Evolutionary conservation across 306 rosid species (phyloP).

Genomic region (Coriaria nepalensis): DNA sequence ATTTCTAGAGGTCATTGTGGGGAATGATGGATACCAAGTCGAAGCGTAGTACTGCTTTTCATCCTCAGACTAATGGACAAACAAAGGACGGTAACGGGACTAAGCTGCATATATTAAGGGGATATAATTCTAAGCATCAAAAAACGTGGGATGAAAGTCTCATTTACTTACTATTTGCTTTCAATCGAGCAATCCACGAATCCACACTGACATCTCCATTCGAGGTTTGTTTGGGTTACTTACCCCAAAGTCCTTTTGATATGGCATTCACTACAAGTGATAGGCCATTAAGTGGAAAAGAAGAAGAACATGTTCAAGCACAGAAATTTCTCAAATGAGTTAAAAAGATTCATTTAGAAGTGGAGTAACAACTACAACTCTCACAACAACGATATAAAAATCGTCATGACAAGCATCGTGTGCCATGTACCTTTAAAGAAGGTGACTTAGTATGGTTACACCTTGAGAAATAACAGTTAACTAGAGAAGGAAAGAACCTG

Average conservation of each 20-base stretch:
- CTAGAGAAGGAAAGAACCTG: too few relatives aligned
- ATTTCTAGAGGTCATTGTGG: background rate
- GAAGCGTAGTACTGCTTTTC: background rate
- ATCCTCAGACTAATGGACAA: background rate
- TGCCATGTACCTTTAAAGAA: background rate
- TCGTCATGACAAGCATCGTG: background rate
- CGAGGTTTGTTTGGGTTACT: background rate
- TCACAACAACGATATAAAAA: background rate
- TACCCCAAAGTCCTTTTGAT: constrained; percentile 4
- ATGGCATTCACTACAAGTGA: background rate
- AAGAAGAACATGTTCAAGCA: constrained; percentile 3
- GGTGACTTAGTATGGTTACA: constrained; percentile 1
- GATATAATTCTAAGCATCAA: constrained; percentile 1
- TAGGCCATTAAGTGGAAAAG: background rate
- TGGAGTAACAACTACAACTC: background rate
- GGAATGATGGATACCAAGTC: constrained; percentile 1
- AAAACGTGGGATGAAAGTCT: background rate
- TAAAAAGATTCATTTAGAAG: background rate
- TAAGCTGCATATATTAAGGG: background rate
- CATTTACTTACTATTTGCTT: background rate
- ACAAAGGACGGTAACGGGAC: background rate
- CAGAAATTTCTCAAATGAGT: background rate
- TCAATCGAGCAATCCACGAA: background rate
- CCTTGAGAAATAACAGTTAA: background rate
- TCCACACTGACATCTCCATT: constrained; percentile 1